Conservation (phyloP, 139 green algal species). For the Spirogloea muscicola region DNA sequence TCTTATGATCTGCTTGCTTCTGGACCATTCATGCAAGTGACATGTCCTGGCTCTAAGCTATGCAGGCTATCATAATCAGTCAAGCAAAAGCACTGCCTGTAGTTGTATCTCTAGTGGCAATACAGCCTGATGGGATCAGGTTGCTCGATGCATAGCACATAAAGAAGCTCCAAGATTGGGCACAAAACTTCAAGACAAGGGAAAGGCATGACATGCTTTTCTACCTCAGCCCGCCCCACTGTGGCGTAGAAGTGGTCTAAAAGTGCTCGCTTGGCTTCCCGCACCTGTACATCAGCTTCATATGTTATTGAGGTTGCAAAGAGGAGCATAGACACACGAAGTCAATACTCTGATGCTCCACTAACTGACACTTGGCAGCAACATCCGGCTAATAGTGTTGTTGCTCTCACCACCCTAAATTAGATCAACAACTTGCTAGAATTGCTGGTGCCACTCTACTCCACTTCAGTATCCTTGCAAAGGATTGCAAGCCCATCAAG, state of each 20-base stretch:
- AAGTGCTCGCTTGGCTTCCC: constrained; percentile 11
- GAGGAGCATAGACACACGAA: neutral
- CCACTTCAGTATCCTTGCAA: neutral
- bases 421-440: neutral
- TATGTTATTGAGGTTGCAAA: neutral
- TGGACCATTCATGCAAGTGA: too few relatives aligned
- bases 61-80: too few relatives aligned
- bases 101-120: too few relatives aligned
- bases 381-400: neutral
- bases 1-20: too few relatives aligned
- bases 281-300: constrained; percentile 6
- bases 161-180: too few relatives aligned
- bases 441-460: neutral
- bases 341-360: neutral
- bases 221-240: constrained; percentile 10
- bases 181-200: too few relatives aligned
- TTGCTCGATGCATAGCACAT: too few relatives aligned
- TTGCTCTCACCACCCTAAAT: neutral
- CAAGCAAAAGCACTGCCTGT: too few relatives aligned
- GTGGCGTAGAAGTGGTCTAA: constrained; percentile 27
- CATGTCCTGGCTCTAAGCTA: too few relatives aligned
- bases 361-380: neutral
- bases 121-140: too few relatives aligned
- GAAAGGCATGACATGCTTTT: neutral
- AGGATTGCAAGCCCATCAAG: too few relatives aligned